A percentile compares a stretch with the other conserved stretches of the same genome.
phyloP scores from a whole-genome alignment of 108 stramenopile species.

The Cyclostephanos tholiformis region DNA sequence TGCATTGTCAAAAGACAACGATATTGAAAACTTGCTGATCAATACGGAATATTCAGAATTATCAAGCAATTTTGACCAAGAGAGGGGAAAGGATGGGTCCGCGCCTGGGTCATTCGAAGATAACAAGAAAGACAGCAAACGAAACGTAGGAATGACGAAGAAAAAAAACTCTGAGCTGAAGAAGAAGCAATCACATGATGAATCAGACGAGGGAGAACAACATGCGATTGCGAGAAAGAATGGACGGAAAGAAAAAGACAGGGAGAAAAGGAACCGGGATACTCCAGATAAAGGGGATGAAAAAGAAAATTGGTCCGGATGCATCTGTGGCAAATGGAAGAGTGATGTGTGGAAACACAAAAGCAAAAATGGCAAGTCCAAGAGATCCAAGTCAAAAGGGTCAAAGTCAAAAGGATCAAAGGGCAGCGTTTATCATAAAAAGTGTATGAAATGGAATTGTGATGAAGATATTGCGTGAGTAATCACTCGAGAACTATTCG shows the following conservation, averaged over 20 bases:
- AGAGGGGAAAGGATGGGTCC: background rate
- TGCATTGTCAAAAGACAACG: background rate
- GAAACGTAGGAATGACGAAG: background rate
- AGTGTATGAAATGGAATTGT: background rate
- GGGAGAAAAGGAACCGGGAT: background rate
- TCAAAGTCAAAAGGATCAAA: background rate
- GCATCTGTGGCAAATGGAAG: background rate
- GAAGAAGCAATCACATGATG: background rate
- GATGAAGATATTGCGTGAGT: background rate
- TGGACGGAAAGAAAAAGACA: background rate
- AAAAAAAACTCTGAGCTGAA: background rate
- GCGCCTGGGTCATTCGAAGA: background rate
- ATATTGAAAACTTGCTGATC: background rate
- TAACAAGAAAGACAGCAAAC: background rate
- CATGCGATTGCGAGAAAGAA: background rate
- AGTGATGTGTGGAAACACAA: background rate
- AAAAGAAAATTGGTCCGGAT: background rate
- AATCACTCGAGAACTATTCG: background rate
- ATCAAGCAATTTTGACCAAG: background rate
- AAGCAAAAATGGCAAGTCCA: background rate
- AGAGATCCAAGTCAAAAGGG: background rate
- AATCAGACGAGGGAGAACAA: background rate
- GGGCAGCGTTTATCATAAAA: background rate
- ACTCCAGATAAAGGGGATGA: background rate
- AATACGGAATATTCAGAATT: background rate